Conservation (phyloP, 768 basidiomycete genomes). For the Leucogyrophana mollusca region DNA sequence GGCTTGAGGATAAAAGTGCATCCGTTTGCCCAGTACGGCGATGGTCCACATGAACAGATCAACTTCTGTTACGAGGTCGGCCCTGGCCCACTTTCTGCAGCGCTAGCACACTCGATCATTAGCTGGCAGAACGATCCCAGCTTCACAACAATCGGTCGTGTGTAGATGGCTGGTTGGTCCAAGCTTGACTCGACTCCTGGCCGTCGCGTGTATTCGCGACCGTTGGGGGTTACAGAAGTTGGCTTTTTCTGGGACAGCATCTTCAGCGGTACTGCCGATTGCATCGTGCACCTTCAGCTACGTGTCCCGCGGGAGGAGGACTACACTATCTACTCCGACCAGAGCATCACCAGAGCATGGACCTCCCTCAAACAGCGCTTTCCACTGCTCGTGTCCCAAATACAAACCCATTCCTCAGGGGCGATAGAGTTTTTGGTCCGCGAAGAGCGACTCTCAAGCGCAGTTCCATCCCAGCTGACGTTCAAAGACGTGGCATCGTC, state of each 20-base stretch:
- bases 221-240: slow-evolving; percentile 38
- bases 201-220: slow-evolving; percentile 30
- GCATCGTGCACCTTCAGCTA: slow-evolving; percentile 27
- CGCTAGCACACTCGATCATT: too few relatives aligned
- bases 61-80: too few relatives aligned
- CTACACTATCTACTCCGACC: slow-evolving; percentile 22
- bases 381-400: slow-evolving; percentile 45
- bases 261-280: slow-evolving; percentile 46
- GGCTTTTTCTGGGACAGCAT: slow-evolving; percentile 41
- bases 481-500: slow-evolving; percentile 31
- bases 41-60: too few relatives aligned
- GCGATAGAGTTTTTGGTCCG: slow-evolving; percentile 39
- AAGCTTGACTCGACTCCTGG: not conserved
- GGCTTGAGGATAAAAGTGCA: too few relatives aligned
- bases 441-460: slow-evolving; percentile 32
- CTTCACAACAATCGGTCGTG: too few relatives aligned
- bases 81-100: too few relatives aligned
- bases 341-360: slow-evolving; percentile 45
- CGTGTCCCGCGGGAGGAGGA: slow-evolving; percentile 26
- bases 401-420: slow-evolving; percentile 27
- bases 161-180: too few relatives aligned
- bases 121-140: too few relatives aligned
- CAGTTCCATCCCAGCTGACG: slow-evolving; percentile 37
- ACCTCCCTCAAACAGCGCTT: slow-evolving; percentile 43
- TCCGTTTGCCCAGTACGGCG: too few relatives aligned